Percentiles rank a stretch among this genome's conserved stretches.
These are phyloP conservation scores for Knufia fluminis DNA, from an alignment of 2,329 filamentous ascomycete species.

Conservation along the genomic window DNA sequence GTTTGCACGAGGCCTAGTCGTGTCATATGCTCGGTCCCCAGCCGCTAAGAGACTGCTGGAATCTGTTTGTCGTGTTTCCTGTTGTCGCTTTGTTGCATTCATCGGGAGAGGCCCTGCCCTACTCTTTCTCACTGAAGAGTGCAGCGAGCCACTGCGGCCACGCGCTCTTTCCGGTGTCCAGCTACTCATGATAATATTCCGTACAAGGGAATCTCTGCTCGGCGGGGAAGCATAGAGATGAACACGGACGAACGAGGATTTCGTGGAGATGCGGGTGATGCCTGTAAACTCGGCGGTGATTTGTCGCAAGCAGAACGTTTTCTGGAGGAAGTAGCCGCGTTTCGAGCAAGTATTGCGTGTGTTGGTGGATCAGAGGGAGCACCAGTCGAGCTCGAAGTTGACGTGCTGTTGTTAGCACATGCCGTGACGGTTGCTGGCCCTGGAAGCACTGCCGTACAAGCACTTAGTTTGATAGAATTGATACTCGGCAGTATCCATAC, in stretches of 20 bases:
- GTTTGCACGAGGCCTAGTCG: slow-evolving; percentile 15
- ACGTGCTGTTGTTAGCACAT: slow-evolving; percentile 5
- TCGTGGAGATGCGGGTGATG: not conserved
- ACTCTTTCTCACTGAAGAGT: slow-evolving; percentile 5
- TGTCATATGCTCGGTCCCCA: slow-evolving; percentile 15
- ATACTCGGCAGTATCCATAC: not conserved
- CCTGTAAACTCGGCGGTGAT: not conserved
- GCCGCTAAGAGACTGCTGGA: slow-evolving; percentile 10
- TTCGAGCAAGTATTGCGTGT: not conserved
- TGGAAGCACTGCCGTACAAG: not conserved
- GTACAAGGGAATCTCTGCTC: not conserved
- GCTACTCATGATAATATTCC: not conserved
- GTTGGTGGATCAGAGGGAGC: not conserved
- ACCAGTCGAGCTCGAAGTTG: not conserved
- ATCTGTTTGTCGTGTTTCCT: not conserved
- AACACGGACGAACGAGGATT: not conserved
- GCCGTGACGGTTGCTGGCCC: not conserved
- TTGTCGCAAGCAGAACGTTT: not conserved
- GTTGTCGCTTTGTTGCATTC: slow-evolving; percentile 1
- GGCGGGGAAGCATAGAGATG: not conserved
- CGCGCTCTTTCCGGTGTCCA: slow-evolving; percentile 1
- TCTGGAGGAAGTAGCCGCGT: not conserved
- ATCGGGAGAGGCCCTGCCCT: not conserved
- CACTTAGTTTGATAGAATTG: not conserved
- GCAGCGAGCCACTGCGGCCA: slow-evolving; percentile 3